Conservation (phyloP, 2,329 filamentous ascomycete species). For the Xylaria sp. region DNA sequence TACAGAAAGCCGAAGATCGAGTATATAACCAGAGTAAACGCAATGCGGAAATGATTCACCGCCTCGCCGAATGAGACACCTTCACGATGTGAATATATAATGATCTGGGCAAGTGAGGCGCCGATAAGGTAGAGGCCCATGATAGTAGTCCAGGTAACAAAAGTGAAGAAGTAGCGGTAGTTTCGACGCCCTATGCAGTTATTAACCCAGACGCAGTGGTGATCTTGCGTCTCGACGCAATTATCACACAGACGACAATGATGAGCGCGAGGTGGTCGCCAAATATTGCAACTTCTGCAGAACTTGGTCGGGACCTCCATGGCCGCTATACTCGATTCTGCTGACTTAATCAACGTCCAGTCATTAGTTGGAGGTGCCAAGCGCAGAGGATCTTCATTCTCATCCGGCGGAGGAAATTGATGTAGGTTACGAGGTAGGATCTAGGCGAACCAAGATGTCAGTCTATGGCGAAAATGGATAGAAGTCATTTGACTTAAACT, state of each 20-base stretch:
- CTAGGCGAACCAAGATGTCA: constrained; percentile 58
- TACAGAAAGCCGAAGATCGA: constrained; percentile 80
- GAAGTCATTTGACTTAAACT: constrained; percentile 54
- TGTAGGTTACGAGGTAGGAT: constrained; percentile 94
- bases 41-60: constrained; percentile 77
- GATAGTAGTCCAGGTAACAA: constrained; percentile 82
- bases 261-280: constrained; percentile 94
- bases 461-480: neutral
- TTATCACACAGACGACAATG: constrained; percentile 98
- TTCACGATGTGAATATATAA: constrained; percentile 75
- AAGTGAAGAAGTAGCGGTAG: constrained; percentile 97
- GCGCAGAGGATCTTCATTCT: constrained; percentile 82
- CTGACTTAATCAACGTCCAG: constrained; percentile 91
- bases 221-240: constrained; percentile 96
- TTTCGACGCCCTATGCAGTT: constrained; percentile 97
- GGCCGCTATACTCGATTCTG: constrained; percentile 78
- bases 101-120: constrained; percentile 82
- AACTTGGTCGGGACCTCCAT: constrained; percentile 99
- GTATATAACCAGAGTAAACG: constrained; percentile 91
- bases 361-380: constrained; percentile 88
- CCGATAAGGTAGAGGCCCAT: constrained; percentile 80
- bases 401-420: constrained; percentile 79
- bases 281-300: constrained; percentile 97
- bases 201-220: constrained; percentile 99
- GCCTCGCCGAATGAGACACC: constrained; percentile 74